Evolutionary conservation across 805 yeast genomes (phyloP).

Genomic region (Zygotorulaspora chibaensis): DNA sequence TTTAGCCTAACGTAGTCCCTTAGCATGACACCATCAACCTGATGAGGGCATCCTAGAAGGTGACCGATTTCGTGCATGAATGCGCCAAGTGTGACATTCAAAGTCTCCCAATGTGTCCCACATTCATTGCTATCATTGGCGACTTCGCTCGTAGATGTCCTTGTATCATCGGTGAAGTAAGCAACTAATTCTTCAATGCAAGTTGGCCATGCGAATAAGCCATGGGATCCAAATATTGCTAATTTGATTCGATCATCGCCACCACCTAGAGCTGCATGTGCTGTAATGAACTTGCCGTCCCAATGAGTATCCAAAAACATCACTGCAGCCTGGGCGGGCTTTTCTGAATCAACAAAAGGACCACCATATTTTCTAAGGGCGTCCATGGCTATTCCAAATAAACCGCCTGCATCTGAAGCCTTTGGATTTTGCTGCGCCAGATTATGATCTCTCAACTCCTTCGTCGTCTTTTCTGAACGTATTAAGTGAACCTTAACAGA

Average conservation of each 20-base stretch:
- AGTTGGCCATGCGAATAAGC: slow-evolving; percentile 90
- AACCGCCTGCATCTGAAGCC: slow-evolving; percentile 69
- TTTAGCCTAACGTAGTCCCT: slow-evolving; percentile 79
- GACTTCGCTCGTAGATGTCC: slow-evolving; percentile 59
- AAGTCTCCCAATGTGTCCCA: slow-evolving; percentile 85
- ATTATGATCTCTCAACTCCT: slow-evolving; percentile 71
- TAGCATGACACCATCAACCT: slow-evolving; percentile 83
- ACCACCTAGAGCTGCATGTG: slow-evolving; percentile 96
- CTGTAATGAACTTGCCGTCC: slow-evolving; percentile 59
- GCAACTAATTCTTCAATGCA: slow-evolving; percentile 65
- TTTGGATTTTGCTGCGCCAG: slow-evolving; percentile 80
- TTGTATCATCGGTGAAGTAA: slow-evolving; percentile 68
- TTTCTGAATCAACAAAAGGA: slow-evolving; percentile 43
- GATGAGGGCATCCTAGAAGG: slow-evolving; percentile 86
- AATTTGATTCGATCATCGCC: slow-evolving; percentile 63
- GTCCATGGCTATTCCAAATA: slow-evolving; percentile 77
- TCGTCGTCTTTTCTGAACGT: slow-evolving; percentile 59
- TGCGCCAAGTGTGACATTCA: slow-evolving; percentile 84
- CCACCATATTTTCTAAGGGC: slow-evolving; percentile 56
- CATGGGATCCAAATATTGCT: slow-evolving; percentile 94
- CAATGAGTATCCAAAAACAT: slow-evolving; percentile 81
- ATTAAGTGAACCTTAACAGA: slow-evolving; percentile 78
- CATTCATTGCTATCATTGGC: slow-evolving; percentile 87
- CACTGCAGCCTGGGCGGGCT: slow-evolving; percentile 76
- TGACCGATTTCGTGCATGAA: slow-evolving; percentile 96